phyloP scores from a whole-genome alignment of 1,284 basidiomycete species.

The Pseudozyma hubeiensis region DNA sequence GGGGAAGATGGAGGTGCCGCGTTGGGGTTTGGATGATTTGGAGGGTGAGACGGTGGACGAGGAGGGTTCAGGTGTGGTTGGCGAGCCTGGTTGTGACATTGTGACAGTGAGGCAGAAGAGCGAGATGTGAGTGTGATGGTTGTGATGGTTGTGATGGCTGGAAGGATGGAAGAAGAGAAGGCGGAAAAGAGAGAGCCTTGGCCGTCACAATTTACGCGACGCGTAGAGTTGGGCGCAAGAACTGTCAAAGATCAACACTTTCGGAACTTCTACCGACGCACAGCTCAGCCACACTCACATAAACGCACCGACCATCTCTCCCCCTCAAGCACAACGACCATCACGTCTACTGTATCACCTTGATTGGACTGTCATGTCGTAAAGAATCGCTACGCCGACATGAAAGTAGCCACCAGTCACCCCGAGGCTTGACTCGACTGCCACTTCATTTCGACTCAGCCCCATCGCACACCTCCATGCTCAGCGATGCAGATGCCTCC shows the following conservation, averaged over 20 bases:
- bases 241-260: constrained; percentile 21
- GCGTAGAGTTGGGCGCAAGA: constrained; percentile 8
- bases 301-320: too few species aligned
- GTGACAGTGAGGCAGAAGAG: neutral
- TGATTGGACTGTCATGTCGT: too few species aligned
- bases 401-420: neutral
- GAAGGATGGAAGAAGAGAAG: neutral
- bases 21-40: constrained; percentile 16
- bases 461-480: constrained; percentile 2
- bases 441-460: constrained; percentile 14
- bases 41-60: constrained; percentile 10
- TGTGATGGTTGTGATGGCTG: neutral
- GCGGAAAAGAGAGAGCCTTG: neutral
- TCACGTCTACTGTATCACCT: neutral
- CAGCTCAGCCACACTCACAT: constrained; percentile 1
- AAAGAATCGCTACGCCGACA: constrained; percentile 11
- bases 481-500: too few species aligned
- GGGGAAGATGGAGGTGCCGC: constrained; percentile 53
- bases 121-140: neutral
- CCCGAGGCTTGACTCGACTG: neutral
- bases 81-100: constrained; percentile 20
- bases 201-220: constrained; percentile 34
- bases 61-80: constrained; percentile 15
- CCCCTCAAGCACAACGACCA: neutral
- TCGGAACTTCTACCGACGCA: neutral